These are phyloP conservation scores for Alloteropsis angusta DNA, from an alignment of 202 grass and related monocot species.

Conservation along the genomic window DNA sequence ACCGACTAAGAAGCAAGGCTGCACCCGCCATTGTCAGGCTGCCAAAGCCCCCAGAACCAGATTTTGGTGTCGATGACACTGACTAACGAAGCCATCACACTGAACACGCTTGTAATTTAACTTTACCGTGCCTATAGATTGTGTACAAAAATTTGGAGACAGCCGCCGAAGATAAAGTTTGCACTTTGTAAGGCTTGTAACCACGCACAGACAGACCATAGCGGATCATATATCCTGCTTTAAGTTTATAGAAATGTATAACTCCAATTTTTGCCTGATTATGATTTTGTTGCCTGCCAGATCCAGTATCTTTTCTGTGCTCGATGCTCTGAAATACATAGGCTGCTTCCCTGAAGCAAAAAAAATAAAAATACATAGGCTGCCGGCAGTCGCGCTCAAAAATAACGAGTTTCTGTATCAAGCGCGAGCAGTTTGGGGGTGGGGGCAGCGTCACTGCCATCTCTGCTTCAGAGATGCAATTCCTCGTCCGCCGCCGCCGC, in stretches of 20 bases:
- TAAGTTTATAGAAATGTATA: not conserved
- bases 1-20: slow-evolving; percentile 53
- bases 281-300: not conserved
- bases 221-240: not conserved
- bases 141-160: slow-evolving; percentile 41
- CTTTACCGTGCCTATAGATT: slow-evolving; percentile 27
- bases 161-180: not conserved
- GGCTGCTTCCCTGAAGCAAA: too few relatives aligned
- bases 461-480: slow-evolving; percentile 27
- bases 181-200: slow-evolving; percentile 21
- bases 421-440: not conserved
- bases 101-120: slow-evolving; percentile 7
- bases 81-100: slow-evolving; percentile 22
- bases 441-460: not conserved
- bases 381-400: too few relatives aligned
- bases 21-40: slow-evolving; percentile 51
- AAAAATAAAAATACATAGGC: too few relatives aligned
- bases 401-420: too few relatives aligned
- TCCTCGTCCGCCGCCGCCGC: slow-evolving; percentile 20
- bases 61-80: slow-evolving; percentile 49
- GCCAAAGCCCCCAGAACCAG: slow-evolving; percentile 74
- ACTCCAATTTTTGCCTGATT: not conserved
- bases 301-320: not conserved
- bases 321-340: too few relatives aligned
- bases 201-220: not conserved